Conservation (phyloP, 768 basidiomycete species). For the Lactarius vividus region DNA sequence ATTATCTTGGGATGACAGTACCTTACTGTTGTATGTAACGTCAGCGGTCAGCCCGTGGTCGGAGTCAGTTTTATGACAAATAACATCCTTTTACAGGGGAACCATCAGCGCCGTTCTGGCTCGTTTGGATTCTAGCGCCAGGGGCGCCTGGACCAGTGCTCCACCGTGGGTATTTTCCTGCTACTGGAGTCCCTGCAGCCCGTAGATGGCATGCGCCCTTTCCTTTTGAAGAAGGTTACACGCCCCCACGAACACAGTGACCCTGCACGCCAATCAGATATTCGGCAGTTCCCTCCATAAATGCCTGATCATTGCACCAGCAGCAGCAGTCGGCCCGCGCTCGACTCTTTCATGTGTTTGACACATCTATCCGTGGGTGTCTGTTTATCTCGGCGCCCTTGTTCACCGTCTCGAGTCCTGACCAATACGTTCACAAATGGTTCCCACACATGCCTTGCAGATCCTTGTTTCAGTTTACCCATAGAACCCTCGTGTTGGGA, state of each 20-base stretch:
- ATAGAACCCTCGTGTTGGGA: neutral
- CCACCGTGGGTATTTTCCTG: neutral
- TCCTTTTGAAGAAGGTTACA: neutral
- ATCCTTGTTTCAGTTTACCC: neutral
- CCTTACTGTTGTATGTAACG: neutral
- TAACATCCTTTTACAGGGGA: neutral
- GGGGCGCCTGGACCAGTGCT: constrained; percentile 1
- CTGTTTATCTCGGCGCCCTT: neutral
- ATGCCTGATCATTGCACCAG: constrained; percentile 3
- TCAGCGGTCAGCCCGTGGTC: neutral
- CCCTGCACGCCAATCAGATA: constrained; percentile 15
- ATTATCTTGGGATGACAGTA: neutral
- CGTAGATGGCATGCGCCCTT: neutral
- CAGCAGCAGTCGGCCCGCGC: neutral
- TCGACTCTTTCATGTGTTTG: neutral
- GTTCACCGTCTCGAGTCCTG: neutral
- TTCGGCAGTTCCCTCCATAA: neutral
- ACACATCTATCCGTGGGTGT: neutral
- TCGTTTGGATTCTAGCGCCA: constrained; percentile 12
- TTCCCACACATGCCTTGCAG: neutral
- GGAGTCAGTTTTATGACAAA: constrained; percentile 2
- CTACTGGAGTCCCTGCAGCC: neutral
- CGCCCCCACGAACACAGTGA: neutral
- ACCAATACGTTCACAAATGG: neutral
- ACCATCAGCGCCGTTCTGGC: constrained; percentile 1